These are phyloP conservation scores for Berberis vulgaris DNA, from an alignment of 164 flowering plant species.

Conservation along the genomic window DNA sequence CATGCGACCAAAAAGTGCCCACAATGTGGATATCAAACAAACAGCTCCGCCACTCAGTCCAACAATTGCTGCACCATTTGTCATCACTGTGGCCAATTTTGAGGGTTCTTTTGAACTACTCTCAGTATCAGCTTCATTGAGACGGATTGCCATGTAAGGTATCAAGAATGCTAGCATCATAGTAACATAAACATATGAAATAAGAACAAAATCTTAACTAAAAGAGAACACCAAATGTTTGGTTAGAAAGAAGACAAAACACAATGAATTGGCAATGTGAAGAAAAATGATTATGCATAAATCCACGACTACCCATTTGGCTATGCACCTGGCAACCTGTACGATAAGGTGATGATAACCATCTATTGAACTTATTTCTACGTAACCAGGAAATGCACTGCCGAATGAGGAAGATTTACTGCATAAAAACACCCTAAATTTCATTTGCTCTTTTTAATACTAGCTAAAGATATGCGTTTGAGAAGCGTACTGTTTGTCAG, in stretches of 20 bases:
- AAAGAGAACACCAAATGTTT: background rate
- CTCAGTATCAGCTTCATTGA: slow-evolving; percentile 39
- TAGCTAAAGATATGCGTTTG: background rate
- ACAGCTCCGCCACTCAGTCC: slow-evolving; percentile 60
- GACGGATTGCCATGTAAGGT: slow-evolving; percentile 95
- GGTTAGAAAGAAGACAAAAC: too few relatives aligned
- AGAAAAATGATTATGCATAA: too few relatives aligned
- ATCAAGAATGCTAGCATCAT: slow-evolving; percentile 67
- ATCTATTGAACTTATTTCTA: too few relatives aligned
- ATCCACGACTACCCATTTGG: too few relatives aligned
- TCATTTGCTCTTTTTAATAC: background rate
- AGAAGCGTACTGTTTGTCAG: slow-evolving; percentile 78
- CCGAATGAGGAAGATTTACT: too few relatives aligned
- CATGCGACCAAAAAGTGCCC: slow-evolving; percentile 74
- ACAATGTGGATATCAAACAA: slow-evolving; percentile 50
- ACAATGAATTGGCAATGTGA: too few relatives aligned
- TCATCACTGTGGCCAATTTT: slow-evolving; percentile 53
- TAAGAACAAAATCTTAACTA: background rate
- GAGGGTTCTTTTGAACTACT: slow-evolving; percentile 34
- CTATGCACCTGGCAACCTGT: too few relatives aligned
- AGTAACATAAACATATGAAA: slow-evolving; percentile 5
- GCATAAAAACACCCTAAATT: too few relatives aligned
- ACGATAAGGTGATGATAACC: too few relatives aligned
- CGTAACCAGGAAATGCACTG: too few relatives aligned
- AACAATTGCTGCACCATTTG: slow-evolving; percentile 57